phyloP scores from a whole-genome alignment of 1,139 yeast species.

The Diutina rugosa region DNA sequence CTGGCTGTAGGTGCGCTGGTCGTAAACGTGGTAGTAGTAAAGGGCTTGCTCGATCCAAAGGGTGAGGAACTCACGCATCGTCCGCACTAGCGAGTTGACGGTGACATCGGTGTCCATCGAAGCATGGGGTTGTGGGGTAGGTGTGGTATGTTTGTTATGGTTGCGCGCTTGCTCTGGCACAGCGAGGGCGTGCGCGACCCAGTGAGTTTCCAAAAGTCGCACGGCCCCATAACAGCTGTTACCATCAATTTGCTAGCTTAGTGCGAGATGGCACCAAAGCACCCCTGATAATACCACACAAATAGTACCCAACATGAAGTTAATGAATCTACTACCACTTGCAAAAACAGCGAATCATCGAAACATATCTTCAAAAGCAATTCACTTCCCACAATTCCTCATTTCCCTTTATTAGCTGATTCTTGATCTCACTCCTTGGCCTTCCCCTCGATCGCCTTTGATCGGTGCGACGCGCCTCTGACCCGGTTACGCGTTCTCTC shows the following conservation, averaged over 20 bases:
- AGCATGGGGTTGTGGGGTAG: not conserved
- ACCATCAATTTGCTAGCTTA: no score
- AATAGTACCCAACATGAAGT: no score
- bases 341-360: no score
- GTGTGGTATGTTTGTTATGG: not conserved
- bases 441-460: not conserved
- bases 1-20: constrained; percentile 23
- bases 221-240: no score
- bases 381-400: no score
- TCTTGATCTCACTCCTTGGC: no score
- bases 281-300: no score
- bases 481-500: not conserved
- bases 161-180: not conserved
- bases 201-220: no score
- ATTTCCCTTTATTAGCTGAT: no score
- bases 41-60: constrained; percentile 34
- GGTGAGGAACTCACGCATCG: constrained; percentile 25
- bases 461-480: not conserved
- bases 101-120: constrained; percentile 11
- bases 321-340: no score
- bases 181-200: not conserved
- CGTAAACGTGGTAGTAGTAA: constrained; percentile 31
- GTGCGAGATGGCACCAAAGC: no score
- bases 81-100: constrained; percentile 15
- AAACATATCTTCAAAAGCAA: no score